A percentile compares a stretch with the other conserved stretches of the same genome.
Evolutionary conservation across 164 flowering plant genomes (phyloP).

Genomic region (Vitis rotundifolia): DNA sequence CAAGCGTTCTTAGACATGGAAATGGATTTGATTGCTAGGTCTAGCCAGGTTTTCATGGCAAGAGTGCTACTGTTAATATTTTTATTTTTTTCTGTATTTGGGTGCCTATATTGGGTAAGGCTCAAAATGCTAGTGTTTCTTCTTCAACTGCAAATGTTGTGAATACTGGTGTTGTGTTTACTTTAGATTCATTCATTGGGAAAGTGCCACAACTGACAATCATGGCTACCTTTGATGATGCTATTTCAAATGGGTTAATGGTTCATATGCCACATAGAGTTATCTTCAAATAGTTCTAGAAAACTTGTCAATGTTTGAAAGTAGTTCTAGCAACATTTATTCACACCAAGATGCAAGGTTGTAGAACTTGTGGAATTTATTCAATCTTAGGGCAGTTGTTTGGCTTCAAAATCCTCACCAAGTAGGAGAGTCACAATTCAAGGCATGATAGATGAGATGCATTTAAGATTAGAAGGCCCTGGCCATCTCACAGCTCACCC

Average conservation of each 20-base stretch:
- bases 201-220: conserved; percentile 58
- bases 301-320: conserved; percentile 63
- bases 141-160: conserved; percentile 42
- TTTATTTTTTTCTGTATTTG: conserved; percentile 18
- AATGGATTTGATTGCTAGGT: conserved; percentile 8
- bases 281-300: conserved; percentile 89
- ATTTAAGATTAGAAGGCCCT: conserved; percentile 70
- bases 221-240: no score
- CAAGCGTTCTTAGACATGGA: conserved; percentile 12
- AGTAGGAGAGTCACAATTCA: conserved; percentile 63
- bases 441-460: conserved; percentile 80
- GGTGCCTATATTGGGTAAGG: conserved; percentile 19
- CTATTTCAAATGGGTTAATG: no score
- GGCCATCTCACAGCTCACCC: no score
- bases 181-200: conserved; percentile 65
- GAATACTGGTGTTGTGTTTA: conserved; percentile 67
- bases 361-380: conserved; percentile 86
- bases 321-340: conserved; percentile 69
- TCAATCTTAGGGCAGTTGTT: conserved; percentile 81
- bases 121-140: conserved; percentile 25
- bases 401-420: conserved; percentile 73
- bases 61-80: conserved; percentile 22
- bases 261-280: conserved; percentile 97
- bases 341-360: conserved; percentile 80
- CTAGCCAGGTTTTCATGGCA: conserved; percentile 2